A percentile compares a stretch with the other conserved stretches of the same genome.
Evolutionary conservation across 306 rosid species (phyloP).

Genomic region (Dryas alaskensis): DNA sequence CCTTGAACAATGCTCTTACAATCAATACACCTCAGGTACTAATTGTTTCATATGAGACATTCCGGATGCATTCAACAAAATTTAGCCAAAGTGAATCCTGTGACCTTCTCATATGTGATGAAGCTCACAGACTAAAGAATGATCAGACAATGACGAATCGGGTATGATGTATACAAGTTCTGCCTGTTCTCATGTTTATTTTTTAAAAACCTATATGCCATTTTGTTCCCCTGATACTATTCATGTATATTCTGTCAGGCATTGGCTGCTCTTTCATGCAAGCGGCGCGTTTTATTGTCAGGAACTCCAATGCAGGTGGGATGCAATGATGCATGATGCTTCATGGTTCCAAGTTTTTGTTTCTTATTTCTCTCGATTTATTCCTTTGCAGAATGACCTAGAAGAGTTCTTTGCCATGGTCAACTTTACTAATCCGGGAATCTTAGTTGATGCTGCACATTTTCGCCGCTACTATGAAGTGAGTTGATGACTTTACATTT

Average conservation of each 20-base stretch:
- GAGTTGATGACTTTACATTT: slow-evolving; percentile 29
- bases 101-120: slow-evolving; percentile 93
- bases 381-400: slow-evolving; percentile 76
- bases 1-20: slow-evolving; percentile 15
- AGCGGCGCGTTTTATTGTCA: slow-evolving; percentile 74
- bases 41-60: slow-evolving; percentile 90
- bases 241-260: slow-evolving; percentile 46
- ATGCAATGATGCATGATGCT: slow-evolving; percentile 8
- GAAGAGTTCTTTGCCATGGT: slow-evolving; percentile 97
- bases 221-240: not conserved
- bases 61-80: slow-evolving; percentile 81
- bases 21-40: slow-evolving; percentile 53
- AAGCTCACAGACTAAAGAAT: slow-evolving; percentile 96
- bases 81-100: slow-evolving; percentile 70
- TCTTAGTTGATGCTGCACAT: slow-evolving; percentile 65
- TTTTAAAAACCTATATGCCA: slow-evolving; percentile 6
- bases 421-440: slow-evolving; percentile 88
- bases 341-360: slow-evolving; percentile 11
- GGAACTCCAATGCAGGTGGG: slow-evolving; percentile 99
- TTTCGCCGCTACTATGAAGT: slow-evolving; percentile 91
- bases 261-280: slow-evolving; percentile 84
- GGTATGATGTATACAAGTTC: slow-evolving; percentile 43
- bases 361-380: slow-evolving; percentile 5
- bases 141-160: slow-evolving; percentile 93
- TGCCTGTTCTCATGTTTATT: not conserved